Percentiles rank a stretch among this genome's conserved stretches.
phyloP scores from a whole-genome alignment of 208 protist genomes.

The Wallacemonas collosoma region DNA sequence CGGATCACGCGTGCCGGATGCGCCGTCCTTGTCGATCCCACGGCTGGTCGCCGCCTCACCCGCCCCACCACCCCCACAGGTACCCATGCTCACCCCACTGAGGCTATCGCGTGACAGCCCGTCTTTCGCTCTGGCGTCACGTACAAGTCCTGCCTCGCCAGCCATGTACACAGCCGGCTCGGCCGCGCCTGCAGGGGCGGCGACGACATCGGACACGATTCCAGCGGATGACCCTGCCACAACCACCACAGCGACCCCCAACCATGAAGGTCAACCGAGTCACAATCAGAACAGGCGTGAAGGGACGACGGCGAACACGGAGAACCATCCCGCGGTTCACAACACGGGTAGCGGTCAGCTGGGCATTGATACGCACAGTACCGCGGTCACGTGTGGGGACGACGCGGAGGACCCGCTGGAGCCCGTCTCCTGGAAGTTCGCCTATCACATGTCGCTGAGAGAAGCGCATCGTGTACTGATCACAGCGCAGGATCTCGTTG shows the following conservation, averaged over 20 bases:
- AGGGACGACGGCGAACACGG: no score
- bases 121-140: not conserved
- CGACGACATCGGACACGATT: not conserved
- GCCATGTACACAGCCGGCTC: slow-evolving; percentile 11
- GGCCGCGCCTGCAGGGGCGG: not conserved
- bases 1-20: no score
- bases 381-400: slow-evolving; percentile 2
- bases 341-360: no score
- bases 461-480: slow-evolving; percentile 48
- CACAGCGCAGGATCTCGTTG: slow-evolving; percentile 60
- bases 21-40: no score
- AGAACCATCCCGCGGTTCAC: no score
- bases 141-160: not conserved
- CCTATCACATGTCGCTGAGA: slow-evolving; percentile 81
- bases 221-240: no score
- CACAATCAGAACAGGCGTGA: not conserved
- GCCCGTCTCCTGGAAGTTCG: slow-evolving; percentile 89
- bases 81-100: not conserved
- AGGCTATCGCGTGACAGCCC: not conserved
- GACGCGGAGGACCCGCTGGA: slow-evolving; percentile 35
- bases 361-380: no score
- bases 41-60: no score
- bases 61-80: not conserved
- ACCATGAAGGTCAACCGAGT: not conserved
- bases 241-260: no score